Evolutionary conservation across 176 grass and related monocot species (phyloP).

Genomic region (Cenchrus fungigraminus): DNA sequence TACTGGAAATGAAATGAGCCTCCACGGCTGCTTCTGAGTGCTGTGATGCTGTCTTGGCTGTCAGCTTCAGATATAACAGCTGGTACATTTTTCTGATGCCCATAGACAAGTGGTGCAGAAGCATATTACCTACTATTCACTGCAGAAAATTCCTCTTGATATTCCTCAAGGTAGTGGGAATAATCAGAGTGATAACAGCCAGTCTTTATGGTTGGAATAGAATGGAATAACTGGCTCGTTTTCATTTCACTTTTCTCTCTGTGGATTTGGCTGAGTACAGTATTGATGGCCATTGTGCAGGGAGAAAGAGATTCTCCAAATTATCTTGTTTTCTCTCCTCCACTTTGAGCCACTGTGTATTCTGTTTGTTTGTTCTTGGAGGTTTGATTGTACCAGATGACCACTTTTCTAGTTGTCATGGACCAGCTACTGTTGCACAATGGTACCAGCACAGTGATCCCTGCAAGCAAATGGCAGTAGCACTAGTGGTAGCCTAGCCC

Average conservation of each 20-base stretch:
- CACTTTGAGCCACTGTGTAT: conserved; percentile 16
- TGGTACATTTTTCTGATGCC: conserved; percentile 37
- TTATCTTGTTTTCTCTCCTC: conserved; percentile 35
- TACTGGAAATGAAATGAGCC: neutral
- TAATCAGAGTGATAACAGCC: conserved; percentile 45
- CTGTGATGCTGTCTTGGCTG: conserved; percentile 10
- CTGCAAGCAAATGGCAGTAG: conserved; percentile 51
- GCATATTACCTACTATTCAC: conserved; percentile 12
- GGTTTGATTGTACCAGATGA: conserved; percentile 43
- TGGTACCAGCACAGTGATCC: conserved; percentile 27
- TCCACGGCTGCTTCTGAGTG: neutral
- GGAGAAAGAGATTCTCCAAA: conserved; percentile 53
- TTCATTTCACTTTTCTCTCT: neutral
- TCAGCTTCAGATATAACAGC: conserved; percentile 21
- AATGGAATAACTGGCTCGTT: conserved; percentile 32
- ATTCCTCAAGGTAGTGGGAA: conserved; percentile 54
- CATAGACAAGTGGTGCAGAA: conserved; percentile 24
- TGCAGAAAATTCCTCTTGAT: conserved; percentile 34
- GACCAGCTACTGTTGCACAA: conserved; percentile 42
- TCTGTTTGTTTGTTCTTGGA: conserved; percentile 33
- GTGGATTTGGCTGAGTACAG: conserved; percentile 5
- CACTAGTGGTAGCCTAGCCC: conserved; percentile 39
- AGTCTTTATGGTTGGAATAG: conserved; percentile 39
- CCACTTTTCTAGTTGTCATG: conserved; percentile 54
- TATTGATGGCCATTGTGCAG: conserved; percentile 29